A percentile compares a stretch with the other conserved stretches of the same genome.
Evolutionary conservation across 305 asterid species (phyloP).

Genomic region (Solanum hybrid): DNA sequence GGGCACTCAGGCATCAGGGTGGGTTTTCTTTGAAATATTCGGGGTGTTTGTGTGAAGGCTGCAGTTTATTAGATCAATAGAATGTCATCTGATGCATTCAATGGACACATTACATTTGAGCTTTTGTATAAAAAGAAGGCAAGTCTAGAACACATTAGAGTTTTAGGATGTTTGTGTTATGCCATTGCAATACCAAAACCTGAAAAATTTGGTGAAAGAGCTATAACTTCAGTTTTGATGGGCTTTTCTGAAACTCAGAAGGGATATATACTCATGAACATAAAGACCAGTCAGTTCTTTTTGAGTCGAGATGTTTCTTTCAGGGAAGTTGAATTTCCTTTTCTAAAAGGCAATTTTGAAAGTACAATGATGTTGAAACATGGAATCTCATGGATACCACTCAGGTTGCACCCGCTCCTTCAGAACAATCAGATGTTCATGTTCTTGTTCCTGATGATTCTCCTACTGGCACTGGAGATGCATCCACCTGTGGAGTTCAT

Average conservation of each 20-base stretch:
- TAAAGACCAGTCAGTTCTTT: not conserved
- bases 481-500: not conserved
- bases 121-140: not conserved
- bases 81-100: not conserved
- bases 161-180: not conserved
- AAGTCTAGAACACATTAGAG: not conserved
- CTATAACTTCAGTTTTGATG: not conserved
- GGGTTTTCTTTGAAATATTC: not conserved
- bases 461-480: not conserved
- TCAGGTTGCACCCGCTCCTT: not conserved
- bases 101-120: not conserved
- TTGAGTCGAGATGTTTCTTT: not conserved
- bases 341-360: not conserved
- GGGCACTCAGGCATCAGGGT: not conserved
- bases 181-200: not conserved
- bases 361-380: not conserved
- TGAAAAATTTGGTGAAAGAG: not conserved
- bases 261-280: not conserved
- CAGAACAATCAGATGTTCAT: not conserved
- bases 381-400: not conserved
- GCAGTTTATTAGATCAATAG: not conserved
- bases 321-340: not conserved
- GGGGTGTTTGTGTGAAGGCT: not conserved
- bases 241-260: not conserved
- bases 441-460: not conserved